A percentile compares a stretch with the other conserved stretches of the same genome.
These are phyloP conservation scores for Rauvolfia tetraphylla DNA, from an alignment of 257 asterid genomes.

Conservation along the genomic window DNA sequence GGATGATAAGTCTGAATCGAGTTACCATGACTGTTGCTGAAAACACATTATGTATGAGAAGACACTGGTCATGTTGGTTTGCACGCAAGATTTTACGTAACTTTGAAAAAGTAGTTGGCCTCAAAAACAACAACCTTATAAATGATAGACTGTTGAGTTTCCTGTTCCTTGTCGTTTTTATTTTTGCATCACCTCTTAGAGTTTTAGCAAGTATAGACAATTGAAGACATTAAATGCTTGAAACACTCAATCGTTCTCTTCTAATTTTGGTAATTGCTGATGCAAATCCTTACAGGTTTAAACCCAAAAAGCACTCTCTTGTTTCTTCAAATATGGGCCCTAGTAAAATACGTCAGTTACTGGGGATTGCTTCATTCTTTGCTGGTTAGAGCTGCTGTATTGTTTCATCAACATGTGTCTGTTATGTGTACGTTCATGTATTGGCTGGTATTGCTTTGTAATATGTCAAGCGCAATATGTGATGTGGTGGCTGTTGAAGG, in stretches of 20 bases:
- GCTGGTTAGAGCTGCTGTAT: neutral
- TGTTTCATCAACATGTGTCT: neutral
- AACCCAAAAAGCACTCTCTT: neutral
- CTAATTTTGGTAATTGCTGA: neutral
- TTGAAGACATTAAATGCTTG: neutral
- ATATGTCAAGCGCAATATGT: neutral
- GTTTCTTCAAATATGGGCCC: neutral
- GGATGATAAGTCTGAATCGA: neutral
- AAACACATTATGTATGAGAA: neutral
- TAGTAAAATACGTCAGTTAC: neutral
- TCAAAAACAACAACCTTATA: slow-evolving; percentile 3
- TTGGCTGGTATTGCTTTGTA: neutral
- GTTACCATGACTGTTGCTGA: neutral
- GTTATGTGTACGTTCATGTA: neutral
- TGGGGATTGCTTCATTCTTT: neutral
- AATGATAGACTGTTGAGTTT: neutral
- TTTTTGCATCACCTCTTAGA: neutral
- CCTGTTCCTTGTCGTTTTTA: neutral
- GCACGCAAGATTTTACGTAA: neutral
- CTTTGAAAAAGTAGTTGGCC: neutral
- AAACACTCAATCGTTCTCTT: neutral
- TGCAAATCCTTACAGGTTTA: neutral
- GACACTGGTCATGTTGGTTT: neutral
- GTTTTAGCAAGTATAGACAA: neutral
- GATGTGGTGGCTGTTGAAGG: neutral